Percentiles rank a stretch among this genome's conserved stretches.
Conservation (phyloP, 257 asterid species). For the Orobanche coerulescens region DNA sequence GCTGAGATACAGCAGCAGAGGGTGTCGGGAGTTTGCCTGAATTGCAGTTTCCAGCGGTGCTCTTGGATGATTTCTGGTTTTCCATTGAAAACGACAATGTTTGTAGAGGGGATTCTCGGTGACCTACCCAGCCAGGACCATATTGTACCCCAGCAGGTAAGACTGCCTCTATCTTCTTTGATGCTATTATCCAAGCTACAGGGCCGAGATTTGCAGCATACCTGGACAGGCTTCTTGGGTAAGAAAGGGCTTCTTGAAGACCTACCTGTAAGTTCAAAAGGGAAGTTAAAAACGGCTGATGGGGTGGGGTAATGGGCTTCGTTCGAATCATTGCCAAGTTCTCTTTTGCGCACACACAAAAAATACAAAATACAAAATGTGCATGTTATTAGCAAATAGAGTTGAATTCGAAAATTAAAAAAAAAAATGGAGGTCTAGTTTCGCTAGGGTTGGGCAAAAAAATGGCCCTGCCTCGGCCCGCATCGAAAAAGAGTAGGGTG, state of each 20-base stretch:
- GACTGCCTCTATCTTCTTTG: slow-evolving; percentile 49
- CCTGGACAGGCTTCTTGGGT: slow-evolving; percentile 82
- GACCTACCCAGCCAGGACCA: slow-evolving; percentile 99
- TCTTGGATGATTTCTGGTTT: slow-evolving; percentile 32
- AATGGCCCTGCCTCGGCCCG: too few relatives aligned
- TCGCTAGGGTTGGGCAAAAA: too few relatives aligned
- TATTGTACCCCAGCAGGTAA: slow-evolving; percentile 74
- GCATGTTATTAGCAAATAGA: too few relatives aligned
- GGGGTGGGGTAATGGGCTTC: too few relatives aligned
- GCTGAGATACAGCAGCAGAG: slow-evolving; percentile 36
- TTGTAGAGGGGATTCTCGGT: slow-evolving; percentile 34
- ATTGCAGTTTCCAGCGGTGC: slow-evolving; percentile 26
- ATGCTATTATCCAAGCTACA: slow-evolving; percentile 77
- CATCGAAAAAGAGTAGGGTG: too few relatives aligned
- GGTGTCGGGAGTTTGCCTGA: slow-evolving; percentile 35
- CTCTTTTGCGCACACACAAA: too few relatives aligned
- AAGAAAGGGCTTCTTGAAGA: slow-evolving; percentile 70
- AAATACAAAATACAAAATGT: too few relatives aligned
- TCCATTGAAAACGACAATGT: slow-evolving; percentile 33
- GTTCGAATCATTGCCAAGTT: too few relatives aligned
- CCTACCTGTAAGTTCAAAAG: slow-evolving; percentile 57
- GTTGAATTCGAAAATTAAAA: too few relatives aligned
- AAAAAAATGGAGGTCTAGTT: too few relatives aligned
- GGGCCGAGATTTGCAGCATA: slow-evolving; percentile 91
- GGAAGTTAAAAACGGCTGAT: not conserved